Evolutionary conservation across 139 green algal genomes (phyloP).

Genomic region (Picochlorum sp.): DNA sequence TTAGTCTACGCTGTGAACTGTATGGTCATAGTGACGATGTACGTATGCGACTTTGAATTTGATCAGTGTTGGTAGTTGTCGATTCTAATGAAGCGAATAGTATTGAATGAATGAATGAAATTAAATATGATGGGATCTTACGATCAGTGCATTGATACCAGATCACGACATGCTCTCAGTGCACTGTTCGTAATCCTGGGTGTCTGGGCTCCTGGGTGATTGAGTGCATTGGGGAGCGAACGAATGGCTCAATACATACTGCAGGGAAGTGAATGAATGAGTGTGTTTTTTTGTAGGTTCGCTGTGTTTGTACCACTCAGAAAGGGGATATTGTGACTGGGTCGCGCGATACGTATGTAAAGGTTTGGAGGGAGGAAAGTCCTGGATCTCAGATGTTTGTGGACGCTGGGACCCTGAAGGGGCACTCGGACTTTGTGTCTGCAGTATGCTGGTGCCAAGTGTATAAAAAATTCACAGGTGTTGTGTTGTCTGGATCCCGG

Average conservation of each 20-base stretch:
- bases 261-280: background rate
- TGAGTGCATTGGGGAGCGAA: background rate
- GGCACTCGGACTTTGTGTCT: constrained; percentile 72
- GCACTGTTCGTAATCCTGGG: too few species aligned
- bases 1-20: too few species aligned
- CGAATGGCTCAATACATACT: background rate
- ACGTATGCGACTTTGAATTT: too few species aligned
- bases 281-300: constrained; percentile 10
- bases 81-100: too few species aligned
- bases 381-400: background rate
- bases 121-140: too few species aligned
- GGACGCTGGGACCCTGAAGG: constrained; percentile 36
- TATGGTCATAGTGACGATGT: too few species aligned
- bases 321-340: constrained; percentile 57
- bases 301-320: constrained; percentile 4
- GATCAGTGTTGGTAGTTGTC: too few species aligned
- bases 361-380: constrained; percentile 25
- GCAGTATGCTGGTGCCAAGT: constrained; percentile 36
- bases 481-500: constrained; percentile 68
- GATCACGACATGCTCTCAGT: too few species aligned
- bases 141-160: too few species aligned
- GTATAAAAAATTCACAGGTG: constrained; percentile 21
- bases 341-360: constrained; percentile 60
- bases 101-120: too few species aligned
- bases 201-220: too few species aligned